phyloP scores from a whole-genome alignment of 1,139 yeast species.

The Meyerozyma smithsonii region DNA sequence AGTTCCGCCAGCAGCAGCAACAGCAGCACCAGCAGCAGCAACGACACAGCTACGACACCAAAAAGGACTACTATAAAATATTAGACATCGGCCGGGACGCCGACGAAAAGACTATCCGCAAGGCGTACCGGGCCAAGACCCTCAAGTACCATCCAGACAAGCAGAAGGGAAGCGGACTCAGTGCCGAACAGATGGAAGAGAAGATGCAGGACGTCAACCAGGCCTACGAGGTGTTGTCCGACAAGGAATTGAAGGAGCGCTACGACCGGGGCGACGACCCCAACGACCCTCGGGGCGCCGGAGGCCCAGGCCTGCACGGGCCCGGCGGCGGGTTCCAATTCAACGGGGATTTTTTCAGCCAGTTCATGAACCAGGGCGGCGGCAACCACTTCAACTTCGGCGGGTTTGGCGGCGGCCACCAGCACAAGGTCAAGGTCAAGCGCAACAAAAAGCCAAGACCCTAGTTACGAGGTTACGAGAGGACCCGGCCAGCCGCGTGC shows the following conservation, averaged over 20 bases:
- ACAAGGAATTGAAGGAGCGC: constrained; percentile 56
- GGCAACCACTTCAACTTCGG: constrained; percentile 16
- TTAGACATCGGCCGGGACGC: constrained; percentile 68
- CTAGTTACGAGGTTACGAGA: no score
- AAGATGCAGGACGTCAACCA: constrained; percentile 92
- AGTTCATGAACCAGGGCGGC: constrained; percentile 11
- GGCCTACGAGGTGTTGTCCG: constrained; percentile 83
- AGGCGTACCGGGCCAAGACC: constrained; percentile 75
- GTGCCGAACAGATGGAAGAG: constrained; percentile 67
- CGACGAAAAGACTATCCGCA: constrained; percentile 66
- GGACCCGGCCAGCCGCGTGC: no score
- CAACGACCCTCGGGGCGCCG: constrained; percentile 36
- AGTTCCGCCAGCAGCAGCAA: constrained; percentile 46
- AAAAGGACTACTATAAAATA: constrained; percentile 77
- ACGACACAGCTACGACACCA: constrained; percentile 35
- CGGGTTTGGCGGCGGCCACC: constrained; percentile 11
- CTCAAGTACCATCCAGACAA: constrained; percentile 91
- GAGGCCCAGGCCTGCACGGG: constrained; percentile 10
- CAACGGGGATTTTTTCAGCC: constrained; percentile 8
- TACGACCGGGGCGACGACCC: constrained; percentile 66
- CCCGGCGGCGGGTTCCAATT: constrained; percentile 12
- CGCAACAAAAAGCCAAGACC: constrained; percentile 10
- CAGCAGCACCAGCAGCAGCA: constrained; percentile 35
- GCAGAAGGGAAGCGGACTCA: constrained; percentile 59
- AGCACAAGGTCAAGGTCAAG: constrained; percentile 16